phyloP scores from a whole-genome alignment of 805 yeast genomes.

The Ogataea philodendri region DNA sequence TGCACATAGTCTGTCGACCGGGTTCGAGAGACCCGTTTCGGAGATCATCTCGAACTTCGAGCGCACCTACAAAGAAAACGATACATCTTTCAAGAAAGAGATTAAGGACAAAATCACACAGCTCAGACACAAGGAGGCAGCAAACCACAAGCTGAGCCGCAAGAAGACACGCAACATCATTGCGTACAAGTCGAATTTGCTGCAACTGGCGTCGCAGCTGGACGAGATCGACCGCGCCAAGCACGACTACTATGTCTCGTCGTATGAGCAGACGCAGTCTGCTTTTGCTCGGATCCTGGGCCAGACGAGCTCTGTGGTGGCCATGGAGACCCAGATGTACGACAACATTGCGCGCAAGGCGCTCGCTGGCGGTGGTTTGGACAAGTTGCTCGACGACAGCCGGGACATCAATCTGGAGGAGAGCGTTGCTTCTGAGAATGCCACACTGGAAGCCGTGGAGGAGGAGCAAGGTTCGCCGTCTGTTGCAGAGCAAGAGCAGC shows the following conservation, averaged over 20 bases:
- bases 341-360: slow-evolving; percentile 83
- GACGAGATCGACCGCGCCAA: slow-evolving; percentile 77
- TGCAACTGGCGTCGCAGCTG: slow-evolving; percentile 67
- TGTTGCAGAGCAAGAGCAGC: slow-evolving; percentile 1
- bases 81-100: slow-evolving; percentile 50
- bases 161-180: slow-evolving; percentile 61
- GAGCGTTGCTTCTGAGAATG: slow-evolving; percentile 1
- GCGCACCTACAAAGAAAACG: slow-evolving; percentile 44
- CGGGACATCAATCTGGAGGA: slow-evolving; percentile 14
- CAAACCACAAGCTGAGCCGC: slow-evolving; percentile 56
- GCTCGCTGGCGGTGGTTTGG: slow-evolving; percentile 85
- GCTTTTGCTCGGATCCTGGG: slow-evolving; percentile 54
- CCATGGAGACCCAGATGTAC: slow-evolving; percentile 78
- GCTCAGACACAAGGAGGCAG: slow-evolving; percentile 59
- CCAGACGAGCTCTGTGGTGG: slow-evolving; percentile 60
- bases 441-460: slow-evolving; percentile 1
- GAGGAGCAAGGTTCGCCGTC: not conserved
- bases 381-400: slow-evolving; percentile 37
- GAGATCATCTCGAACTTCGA: slow-evolving; percentile 45
- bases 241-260: slow-evolving; percentile 67
- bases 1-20: slow-evolving; percentile 51
- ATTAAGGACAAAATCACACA: slow-evolving; percentile 51
- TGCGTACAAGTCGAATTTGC: slow-evolving; percentile 64
- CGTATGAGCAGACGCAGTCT: slow-evolving; percentile 59
- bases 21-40: slow-evolving; percentile 53